A percentile compares a stretch with the other conserved stretches of the same genome.
Evolutionary conservation across 768 basidiomycete genomes (phyloP).

Genomic region (Leucosporidium scottii): DNA sequence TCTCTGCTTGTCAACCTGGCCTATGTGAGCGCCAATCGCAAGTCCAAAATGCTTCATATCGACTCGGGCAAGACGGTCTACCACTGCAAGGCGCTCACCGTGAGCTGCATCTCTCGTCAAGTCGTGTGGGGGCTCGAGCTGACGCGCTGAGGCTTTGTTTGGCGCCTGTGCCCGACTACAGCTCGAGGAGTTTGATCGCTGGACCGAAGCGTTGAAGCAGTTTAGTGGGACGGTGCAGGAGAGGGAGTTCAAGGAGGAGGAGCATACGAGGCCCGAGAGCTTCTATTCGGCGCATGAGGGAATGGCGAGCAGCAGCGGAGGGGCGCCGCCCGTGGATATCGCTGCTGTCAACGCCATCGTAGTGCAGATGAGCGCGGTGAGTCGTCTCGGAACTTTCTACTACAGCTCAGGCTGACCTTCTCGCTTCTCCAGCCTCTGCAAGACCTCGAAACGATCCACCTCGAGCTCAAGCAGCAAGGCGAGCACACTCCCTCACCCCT

Average conservation of each 20-base stretch:
- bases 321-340: no score
- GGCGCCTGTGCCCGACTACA: background rate
- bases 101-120: background rate
- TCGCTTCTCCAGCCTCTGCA: conserved; percentile 13
- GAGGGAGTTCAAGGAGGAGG: background rate
- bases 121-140: background rate
- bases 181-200: conserved; percentile 30
- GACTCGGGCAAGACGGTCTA: conserved; percentile 28
- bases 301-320: no score
- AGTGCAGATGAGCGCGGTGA: conserved; percentile 10
- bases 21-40: conserved; percentile 22
- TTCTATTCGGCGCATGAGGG: no score
- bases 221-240: conserved; percentile 19
- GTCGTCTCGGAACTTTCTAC: background rate
- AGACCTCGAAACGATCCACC: conserved; percentile 22
- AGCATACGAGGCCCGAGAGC: background rate
- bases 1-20: conserved; percentile 22
- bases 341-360: background rate
- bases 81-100: conserved; percentile 29
- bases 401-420: background rate
- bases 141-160: background rate
- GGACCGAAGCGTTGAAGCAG: conserved; percentile 17
- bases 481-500: background rate
- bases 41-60: conserved; percentile 21
- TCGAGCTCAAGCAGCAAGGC: conserved; percentile 8